A percentile compares a stretch with the other conserved stretches of the same genome.
Conservation (phyloP, 495 filamentous ascomycete species). For the Aspergillus funiculosus region DNA sequence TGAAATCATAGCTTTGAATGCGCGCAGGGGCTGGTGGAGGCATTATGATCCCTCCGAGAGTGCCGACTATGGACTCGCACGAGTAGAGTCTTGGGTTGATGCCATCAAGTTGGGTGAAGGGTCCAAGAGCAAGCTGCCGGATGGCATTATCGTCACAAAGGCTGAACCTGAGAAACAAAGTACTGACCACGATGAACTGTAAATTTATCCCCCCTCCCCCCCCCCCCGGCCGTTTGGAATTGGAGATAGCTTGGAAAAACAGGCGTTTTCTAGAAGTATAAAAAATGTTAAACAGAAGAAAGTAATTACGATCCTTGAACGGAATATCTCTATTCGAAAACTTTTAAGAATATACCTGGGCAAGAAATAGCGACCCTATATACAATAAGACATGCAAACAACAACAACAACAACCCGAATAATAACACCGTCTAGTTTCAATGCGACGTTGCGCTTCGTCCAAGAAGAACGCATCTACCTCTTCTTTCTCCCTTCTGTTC, state of each 20-base stretch:
- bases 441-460: no score
- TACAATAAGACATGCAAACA: constrained; percentile 9
- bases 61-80: constrained; percentile 48
- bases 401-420: no score
- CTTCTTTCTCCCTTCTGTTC: constrained; percentile 43
- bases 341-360: constrained; percentile 3
- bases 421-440: constrained; percentile 12
- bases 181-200: constrained; percentile 34
- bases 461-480: constrained; percentile 8
- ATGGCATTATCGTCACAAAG: constrained; percentile 52
- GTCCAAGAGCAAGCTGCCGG: constrained; percentile 72
- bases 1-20: constrained; percentile 78
- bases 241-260: no score
- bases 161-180: constrained; percentile 38
- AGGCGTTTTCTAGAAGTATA: no score
- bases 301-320: constrained; percentile 14
- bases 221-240: no score
- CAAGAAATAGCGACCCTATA: constrained; percentile 3
- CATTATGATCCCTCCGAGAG: constrained; percentile 52
- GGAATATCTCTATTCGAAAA: constrained; percentile 16
- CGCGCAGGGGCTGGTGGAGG: constrained; percentile 78
- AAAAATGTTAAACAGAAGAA: no score
- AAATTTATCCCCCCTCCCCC: no score
- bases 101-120: constrained; percentile 80
- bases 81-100: constrained; percentile 82